These are phyloP conservation scores for Phoenix dactylifera DNA, from an alignment of 176 grass and related monocot genomes.

Conservation along the genomic window DNA sequence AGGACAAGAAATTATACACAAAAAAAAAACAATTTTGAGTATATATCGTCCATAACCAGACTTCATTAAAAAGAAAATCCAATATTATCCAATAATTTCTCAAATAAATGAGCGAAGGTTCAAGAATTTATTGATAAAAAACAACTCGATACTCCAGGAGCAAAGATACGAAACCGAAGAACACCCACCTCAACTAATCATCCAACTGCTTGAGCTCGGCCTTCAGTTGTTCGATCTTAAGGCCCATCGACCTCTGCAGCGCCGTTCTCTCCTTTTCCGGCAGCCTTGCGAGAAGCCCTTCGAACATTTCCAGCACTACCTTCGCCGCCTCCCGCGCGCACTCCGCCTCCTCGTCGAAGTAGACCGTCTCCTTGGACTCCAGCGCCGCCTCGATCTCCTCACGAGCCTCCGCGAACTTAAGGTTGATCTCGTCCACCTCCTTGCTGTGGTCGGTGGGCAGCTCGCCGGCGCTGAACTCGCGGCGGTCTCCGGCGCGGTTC, in stretches of 20 bases:
- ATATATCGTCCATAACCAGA: no score
- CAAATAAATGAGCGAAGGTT: no score
- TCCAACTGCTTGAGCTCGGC: constrained; percentile 89
- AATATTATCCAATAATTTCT: no score
- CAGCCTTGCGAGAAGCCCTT: constrained; percentile 60
- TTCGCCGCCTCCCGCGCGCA: constrained; percentile 67
- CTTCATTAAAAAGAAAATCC: no score
- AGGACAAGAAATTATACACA: no score
- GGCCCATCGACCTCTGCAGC: constrained; percentile 83
- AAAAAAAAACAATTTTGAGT: no score
- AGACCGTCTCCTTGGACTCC: constrained; percentile 93
- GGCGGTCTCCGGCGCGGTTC: background rate
- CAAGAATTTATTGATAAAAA: no score
- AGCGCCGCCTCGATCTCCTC: constrained; percentile 95
- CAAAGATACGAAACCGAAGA: no score
- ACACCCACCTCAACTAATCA: constrained; percentile 30
- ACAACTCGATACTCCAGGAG: no score
- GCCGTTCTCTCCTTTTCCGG: constrained; percentile 47
- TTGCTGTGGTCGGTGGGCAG: constrained; percentile 28
- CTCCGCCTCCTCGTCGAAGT: constrained; percentile 87
- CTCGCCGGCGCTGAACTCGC: constrained; percentile 5
- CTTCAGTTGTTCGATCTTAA: constrained; percentile 98
- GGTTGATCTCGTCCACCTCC: constrained; percentile 89
- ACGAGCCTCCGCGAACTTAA: constrained; percentile 90
- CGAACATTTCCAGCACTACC: constrained; percentile 44